These are phyloP conservation scores for Eutypella sp. DNA, from an alignment of 2,329 filamentous ascomycete species.

Conservation along the genomic window DNA sequence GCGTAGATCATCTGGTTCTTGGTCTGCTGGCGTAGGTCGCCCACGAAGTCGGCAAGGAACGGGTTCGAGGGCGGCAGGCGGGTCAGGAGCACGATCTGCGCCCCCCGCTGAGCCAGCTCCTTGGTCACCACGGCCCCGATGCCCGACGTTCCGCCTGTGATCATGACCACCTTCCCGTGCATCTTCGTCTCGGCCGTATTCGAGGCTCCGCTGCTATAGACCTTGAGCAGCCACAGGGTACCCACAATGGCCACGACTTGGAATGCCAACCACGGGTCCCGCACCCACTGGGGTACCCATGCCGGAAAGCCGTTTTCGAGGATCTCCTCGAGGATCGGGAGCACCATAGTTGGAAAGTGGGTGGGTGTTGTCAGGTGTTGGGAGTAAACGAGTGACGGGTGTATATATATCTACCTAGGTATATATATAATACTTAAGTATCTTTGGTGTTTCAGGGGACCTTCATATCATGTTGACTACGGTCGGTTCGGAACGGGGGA, in stretches of 20 bases:
- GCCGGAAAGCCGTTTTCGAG: constrained; percentile 44
- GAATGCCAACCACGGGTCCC: constrained; percentile 36
- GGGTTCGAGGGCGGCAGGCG: constrained; percentile 75
- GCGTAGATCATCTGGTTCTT: constrained; percentile 88
- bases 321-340: constrained; percentile 45
- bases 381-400: no score
- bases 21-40: constrained; percentile 73
- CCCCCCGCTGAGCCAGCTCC: constrained; percentile 73
- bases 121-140: constrained; percentile 75
- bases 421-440: no score
- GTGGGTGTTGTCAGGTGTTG: no score
- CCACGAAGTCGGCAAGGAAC: constrained; percentile 88
- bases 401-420: no score
- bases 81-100: constrained; percentile 86
- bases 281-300: constrained; percentile 37
- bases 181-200: constrained; percentile 77
- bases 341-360: no score
- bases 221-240: constrained; percentile 53
- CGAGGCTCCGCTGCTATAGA: constrained; percentile 68
- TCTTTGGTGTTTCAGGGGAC: not conserved
- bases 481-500: not conserved
- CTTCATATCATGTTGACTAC: not conserved
- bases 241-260: constrained; percentile 33
- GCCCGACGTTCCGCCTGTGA: constrained; percentile 92
- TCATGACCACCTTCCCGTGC: constrained; percentile 89